Evolutionary conservation across 768 basidiomycete species (phyloP).

Genomic region (Tulasnella sp.): DNA sequence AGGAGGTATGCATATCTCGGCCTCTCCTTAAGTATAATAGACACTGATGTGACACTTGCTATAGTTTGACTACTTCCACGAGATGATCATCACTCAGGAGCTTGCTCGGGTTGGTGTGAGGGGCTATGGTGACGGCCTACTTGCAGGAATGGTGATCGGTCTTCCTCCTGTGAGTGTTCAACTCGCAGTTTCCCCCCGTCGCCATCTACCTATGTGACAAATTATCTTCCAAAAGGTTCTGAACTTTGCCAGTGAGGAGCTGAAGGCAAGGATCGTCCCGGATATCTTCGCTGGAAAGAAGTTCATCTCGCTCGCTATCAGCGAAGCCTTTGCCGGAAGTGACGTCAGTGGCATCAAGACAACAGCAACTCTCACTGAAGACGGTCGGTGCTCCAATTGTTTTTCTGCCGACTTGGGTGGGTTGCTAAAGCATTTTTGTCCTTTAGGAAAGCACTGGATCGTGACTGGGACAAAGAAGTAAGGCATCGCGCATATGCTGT

Average conservation of each 20-base stretch:
- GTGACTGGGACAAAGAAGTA: conserved; percentile 80
- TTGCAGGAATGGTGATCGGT: conserved; percentile 44
- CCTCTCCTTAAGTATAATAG: not conserved
- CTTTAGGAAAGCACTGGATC: conserved; percentile 46
- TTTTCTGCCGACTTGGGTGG: not conserved
- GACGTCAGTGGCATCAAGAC: conserved; percentile 70
- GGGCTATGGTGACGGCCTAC: conserved; percentile 72
- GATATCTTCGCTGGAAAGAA: conserved; percentile 67
- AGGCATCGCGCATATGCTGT: not conserved
- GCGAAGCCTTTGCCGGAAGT: conserved; percentile 78
- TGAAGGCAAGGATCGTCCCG: conserved; percentile 35
- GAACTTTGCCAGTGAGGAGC: conserved; percentile 56
- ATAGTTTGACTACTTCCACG: conserved; percentile 77
- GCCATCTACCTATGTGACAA: not conserved
- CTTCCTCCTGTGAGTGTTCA: not conserved
- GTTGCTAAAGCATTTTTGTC: not conserved
- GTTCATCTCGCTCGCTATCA: conserved; percentile 78
- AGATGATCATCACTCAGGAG: conserved; percentile 66
- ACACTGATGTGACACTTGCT: conserved; percentile 16
- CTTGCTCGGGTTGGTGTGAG: conserved; percentile 53
- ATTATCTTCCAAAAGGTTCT: conserved; percentile 77
- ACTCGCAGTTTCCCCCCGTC: too few relatives aligned
- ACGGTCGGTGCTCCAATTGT: conserved; percentile 40
- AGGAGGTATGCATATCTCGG: conserved; percentile 39
- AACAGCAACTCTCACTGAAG: conserved; percentile 63